Base-by-base conservation (phyloP, 1,139 yeast species). In the Lodderomyces elongisporus region DNA sequence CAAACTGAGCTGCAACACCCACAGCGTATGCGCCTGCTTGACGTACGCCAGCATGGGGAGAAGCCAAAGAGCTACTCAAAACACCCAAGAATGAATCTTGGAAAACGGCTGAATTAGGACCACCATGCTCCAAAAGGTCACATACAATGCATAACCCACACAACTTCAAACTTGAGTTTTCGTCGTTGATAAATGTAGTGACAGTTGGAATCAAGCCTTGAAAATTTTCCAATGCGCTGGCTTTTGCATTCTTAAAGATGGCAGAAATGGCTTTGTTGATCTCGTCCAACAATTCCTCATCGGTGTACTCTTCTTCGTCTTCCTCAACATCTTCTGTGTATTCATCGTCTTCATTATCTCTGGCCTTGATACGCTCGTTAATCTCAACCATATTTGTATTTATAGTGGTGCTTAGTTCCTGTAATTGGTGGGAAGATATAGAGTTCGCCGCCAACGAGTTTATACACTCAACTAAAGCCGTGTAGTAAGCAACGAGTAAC, bases 11-110 rank as follows among this genome's bases (percentile, higher is more conserved):
- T 38, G 94, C 85, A 28, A 75, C 77, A 18, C 98, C 97, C 37
- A 89, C 77, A 23, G 85, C 78, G 47, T 79, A 81, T 1, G 94
- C 79, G 4, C 96, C 88, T 12, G 87, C 88, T 61, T 91, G 96
- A 48, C 97, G 81, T 23, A 89, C 70, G 7, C 79, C 72, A 2
- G 94, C 79, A 40, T 83, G 85, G 3, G 82, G 69, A 17, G 73
- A 77, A 28, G 77, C 68, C 35, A 91, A 62, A 2, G 84, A 74
- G 37, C 77, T 81, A 12, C 79, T 79, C 27, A 87, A 63, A 28
- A 76, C 77, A 40, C 69, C 68, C 36, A 80, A 56, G 54, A 85
- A 82, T 42, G 77, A 53, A 25, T 81, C 87, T 49, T 77, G 78
- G 52, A 76, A 82, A 17, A 70, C 67, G 38, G 68, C 70, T 2